Evolutionary conservation across 2,329 filamentous ascomycete genomes (phyloP).

Genomic region (Diaporthe ilicicola): DNA sequence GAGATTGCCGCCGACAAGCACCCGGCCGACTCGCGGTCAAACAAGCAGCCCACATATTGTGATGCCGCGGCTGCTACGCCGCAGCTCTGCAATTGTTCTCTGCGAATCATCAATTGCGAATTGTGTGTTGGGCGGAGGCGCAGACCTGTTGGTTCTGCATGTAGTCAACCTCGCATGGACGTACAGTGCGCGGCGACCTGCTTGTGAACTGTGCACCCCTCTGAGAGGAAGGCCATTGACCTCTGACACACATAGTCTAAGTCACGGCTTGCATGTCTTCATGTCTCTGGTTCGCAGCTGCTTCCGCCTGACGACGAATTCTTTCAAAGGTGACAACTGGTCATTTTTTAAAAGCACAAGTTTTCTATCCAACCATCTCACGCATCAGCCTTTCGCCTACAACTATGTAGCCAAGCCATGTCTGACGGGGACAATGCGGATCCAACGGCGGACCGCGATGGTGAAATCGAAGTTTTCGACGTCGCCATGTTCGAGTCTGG

Average conservation of each 20-base stretch:
- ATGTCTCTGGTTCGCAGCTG: neutral
- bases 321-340: too few relatives aligned
- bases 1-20: too few relatives aligned
- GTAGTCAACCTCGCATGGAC: neutral
- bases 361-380: neutral
- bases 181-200: neutral
- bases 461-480: neutral
- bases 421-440: neutral
- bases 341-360: neutral
- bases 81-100: neutral
- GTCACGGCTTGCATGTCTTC: too few relatives aligned
- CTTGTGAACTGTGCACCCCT: neutral
- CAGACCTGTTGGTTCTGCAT: neutral
- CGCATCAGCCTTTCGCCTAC: neutral
- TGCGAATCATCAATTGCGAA: neutral
- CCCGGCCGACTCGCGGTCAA: too few relatives aligned
- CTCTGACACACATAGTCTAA: neutral
- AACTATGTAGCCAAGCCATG: neutral
- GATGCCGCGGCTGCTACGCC: neutral
- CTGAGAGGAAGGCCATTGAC: neutral
- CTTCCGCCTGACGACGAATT: neutral
- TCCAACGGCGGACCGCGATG: neutral
- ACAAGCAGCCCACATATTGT: too few relatives aligned
- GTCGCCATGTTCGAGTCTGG: neutral
- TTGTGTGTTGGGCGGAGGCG: neutral